These are phyloP conservation scores for Melaleuca alternifolia DNA, from an alignment of 345 rosid genomes.

Conservation along the genomic window DNA sequence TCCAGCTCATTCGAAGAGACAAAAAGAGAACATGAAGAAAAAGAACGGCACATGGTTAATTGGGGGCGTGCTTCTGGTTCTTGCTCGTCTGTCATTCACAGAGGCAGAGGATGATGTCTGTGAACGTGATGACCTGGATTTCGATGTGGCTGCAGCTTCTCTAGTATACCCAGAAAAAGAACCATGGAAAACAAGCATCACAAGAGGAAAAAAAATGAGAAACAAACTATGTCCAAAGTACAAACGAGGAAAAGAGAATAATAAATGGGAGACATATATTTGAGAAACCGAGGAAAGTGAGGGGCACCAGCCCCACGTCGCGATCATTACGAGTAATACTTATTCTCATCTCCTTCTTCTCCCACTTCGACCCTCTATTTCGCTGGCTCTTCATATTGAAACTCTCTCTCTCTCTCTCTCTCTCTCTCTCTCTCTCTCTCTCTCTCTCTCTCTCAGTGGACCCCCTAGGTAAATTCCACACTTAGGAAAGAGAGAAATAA, in stretches of 20 bases:
- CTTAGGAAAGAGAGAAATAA: background rate
- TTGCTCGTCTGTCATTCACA: background rate
- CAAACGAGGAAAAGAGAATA: background rate
- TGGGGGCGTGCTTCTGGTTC: background rate
- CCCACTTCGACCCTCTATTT: background rate
- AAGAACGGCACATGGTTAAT: background rate
- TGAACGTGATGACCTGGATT: background rate
- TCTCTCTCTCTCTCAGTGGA: background rate
- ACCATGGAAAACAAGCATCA: background rate
- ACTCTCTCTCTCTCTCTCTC: background rate
- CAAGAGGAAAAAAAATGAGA: background rate
- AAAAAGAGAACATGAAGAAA: background rate
- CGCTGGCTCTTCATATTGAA: background rate
- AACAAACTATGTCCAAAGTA: background rate
- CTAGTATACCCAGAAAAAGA: background rate
- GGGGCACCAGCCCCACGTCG: slow-evolving; percentile 1
- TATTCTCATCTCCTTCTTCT: background rate
- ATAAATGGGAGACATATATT: background rate
- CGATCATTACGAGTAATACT: slow-evolving; percentile 1
- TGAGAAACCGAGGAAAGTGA: background rate
- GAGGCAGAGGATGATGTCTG: background rate
- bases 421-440: background rate
- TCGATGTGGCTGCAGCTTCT: background rate
- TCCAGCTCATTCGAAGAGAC: background rate
- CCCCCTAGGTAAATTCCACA: background rate